Conservation (phyloP, 192 early-diverging fungal genomes). For the Coemansia nantahalensis region DNA sequence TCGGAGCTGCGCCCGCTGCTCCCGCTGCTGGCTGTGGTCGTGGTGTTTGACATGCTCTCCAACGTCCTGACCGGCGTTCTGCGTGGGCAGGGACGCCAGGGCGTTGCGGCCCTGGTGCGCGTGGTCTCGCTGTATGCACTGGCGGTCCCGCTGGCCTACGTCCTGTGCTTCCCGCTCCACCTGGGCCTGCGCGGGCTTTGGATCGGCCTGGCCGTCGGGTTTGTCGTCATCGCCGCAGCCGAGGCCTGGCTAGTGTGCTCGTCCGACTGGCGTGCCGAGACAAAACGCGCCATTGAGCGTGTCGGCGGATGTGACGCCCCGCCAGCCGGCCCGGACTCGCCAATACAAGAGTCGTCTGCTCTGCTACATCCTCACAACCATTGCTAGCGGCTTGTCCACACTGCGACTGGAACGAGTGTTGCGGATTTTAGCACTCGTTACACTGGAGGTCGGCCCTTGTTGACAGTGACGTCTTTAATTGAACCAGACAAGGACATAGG, state of each 20-base stretch:
- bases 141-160: conserved; percentile 54
- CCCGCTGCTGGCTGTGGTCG: conserved; percentile 32
- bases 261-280: conserved; percentile 41
- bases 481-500: too few species aligned
- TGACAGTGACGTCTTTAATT: too few species aligned
- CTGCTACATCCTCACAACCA: conserved; percentile 16
- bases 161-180: conserved; percentile 50
- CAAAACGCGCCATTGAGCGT: conserved; percentile 23
- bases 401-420: too few species aligned
- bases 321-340: conserved; percentile 14
- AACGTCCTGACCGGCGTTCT: conserved; percentile 60
- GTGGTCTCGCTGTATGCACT: conserved; percentile 53
- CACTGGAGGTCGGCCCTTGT: too few species aligned
- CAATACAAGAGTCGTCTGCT: conserved; percentile 19
- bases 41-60: conserved; percentile 56
- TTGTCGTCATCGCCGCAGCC: conserved; percentile 21
- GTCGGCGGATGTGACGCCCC: conserved; percentile 6
- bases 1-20: conserved; percentile 53
- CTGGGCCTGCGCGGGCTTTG: conserved; percentile 67
- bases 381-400: too few species aligned
- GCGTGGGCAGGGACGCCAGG: conserved; percentile 57
- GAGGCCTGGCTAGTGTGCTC: conserved; percentile 36
- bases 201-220: conserved; percentile 51
- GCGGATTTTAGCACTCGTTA: too few species aligned
- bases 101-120: conserved; percentile 51